Base-by-base conservation (phyloP, 2,329 filamentous ascomycete species). In the Bipolaris bicolor region DNA sequence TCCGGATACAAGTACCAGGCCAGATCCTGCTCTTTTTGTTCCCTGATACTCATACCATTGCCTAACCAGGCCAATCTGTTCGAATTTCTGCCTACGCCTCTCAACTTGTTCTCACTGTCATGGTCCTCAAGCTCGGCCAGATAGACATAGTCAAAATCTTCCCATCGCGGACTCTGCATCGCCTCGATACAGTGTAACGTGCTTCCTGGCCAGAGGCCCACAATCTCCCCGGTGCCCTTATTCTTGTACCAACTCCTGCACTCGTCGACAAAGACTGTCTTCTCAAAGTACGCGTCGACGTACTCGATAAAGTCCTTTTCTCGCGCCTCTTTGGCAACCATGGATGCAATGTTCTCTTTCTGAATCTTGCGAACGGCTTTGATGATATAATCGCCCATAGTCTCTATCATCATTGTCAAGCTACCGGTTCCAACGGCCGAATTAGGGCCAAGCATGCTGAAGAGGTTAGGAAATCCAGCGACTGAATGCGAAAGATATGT, bases 371-470 rank as follows among this genome's bases (percentile, higher is more conserved):
- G 73, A 33, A 79, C 69, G 9, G 69, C 66, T 52, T 73, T 72
- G 61, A 76, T 57, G 55, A 77, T 70, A 63, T 79, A 79, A 62
- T 77, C 74, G 57, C 72, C 75, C 0, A 74, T 67, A 26, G 60
- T 66, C 52, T 78, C 76, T 46, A 79, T 79, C 76, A 79, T 79
- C 62, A 68, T 75, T 11, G 77, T 79, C 13, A 79, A 64, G 13
- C 62, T 67, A 34, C 78, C 78, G 13, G 75, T 69, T 34, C 77
- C 76, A 49, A 79, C 77, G 18, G 76, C 76, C 7, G 67, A 66
- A 54, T 79, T 79, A 24, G 78, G 76, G 2, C 78, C 77, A 2
- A 79, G 71, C 75, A 79, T 78, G 48, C 70, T 72, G 70, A 78
- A 78, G 48, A 76, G 57, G 45, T 79, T 80, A n/a, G 78, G 78